Evolutionary conservation across 2,329 filamentous ascomycete genomes (phyloP).

Genomic region (Pestalotiopsis sp.): DNA sequence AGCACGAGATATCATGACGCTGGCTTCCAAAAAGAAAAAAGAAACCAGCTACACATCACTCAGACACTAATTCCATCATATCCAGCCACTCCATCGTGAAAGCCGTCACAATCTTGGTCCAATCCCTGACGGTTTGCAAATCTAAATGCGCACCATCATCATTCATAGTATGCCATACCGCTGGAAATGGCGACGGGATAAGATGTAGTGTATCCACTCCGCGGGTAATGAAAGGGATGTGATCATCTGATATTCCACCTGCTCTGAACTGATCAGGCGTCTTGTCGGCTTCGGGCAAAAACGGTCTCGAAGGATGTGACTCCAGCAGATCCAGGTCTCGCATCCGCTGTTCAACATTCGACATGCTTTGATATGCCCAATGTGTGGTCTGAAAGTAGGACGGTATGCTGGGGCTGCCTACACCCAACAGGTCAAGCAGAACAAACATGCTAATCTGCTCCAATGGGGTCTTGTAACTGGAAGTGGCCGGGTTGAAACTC

Average conservation of each 20-base stretch:
- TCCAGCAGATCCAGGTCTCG: constrained; percentile 56
- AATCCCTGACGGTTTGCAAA: constrained; percentile 70
- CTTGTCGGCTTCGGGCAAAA: constrained; percentile 58
- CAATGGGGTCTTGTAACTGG: constrained; percentile 68
- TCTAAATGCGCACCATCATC: constrained; percentile 77
- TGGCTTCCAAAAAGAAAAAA: neutral
- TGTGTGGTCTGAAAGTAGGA: constrained; percentile 79
- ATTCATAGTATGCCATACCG: constrained; percentile 67
- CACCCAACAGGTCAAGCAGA: constrained; percentile 72
- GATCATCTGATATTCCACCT: constrained; percentile 65
- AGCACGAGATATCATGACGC: neutral
- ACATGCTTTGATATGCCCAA: constrained; percentile 75
- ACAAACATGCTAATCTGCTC: constrained; percentile 75
- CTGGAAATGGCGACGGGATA: constrained; percentile 70
- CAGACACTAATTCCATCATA: constrained; percentile 45
- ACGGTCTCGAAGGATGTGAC: constrained; percentile 37
- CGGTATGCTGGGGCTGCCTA: constrained; percentile 59
- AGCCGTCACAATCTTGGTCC: constrained; percentile 70
- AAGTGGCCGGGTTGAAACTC: constrained; percentile 63
- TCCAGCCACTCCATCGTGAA: constrained; percentile 83
- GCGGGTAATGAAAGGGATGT: constrained; percentile 72
- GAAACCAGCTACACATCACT: constrained; percentile 3
- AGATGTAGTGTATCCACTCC: constrained; percentile 77
- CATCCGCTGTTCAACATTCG: constrained; percentile 64
- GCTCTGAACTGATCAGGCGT: constrained; percentile 32